These are phyloP conservation scores for Deinandra increscens DNA, from an alignment of 129 eudicot species.

Conservation along the genomic window DNA sequence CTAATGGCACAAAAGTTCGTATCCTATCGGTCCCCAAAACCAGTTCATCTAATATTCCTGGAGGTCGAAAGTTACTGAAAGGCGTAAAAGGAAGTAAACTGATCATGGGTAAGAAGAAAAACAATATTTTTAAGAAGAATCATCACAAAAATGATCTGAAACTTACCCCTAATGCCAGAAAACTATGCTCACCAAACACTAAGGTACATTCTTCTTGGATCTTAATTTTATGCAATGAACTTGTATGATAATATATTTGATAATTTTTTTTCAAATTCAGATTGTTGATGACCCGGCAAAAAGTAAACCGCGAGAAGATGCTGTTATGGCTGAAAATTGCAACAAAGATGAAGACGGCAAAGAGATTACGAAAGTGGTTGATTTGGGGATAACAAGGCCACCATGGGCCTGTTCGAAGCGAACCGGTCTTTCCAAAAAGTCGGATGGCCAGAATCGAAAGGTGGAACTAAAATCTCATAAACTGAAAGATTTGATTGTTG, in stretches of 20 bases:
- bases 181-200: constrained; percentile 25
- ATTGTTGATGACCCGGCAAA: constrained; percentile 37
- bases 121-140: constrained; percentile 35
- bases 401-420: constrained; percentile 65
- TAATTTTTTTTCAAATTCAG: not conserved
- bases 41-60: constrained; percentile 16
- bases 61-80: constrained; percentile 33
- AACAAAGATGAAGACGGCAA: constrained; percentile 10
- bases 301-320: constrained; percentile 24
- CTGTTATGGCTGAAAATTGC: constrained; percentile 24
- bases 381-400: constrained; percentile 34
- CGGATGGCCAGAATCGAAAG: constrained; percentile 14
- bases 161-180: constrained; percentile 29
- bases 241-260: not conserved
- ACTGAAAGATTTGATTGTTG: constrained; percentile 28
- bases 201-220: constrained; percentile 46
- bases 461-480: constrained; percentile 11
- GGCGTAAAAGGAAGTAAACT: constrained; percentile 44
- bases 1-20: constrained; percentile 81
- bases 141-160: constrained; percentile 41
- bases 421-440: constrained; percentile 40
- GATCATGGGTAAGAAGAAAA: constrained; percentile 49
- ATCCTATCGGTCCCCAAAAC: constrained; percentile 51
- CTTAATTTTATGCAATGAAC: constrained; percentile 1
- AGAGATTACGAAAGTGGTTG: constrained; percentile 18